A percentile compares a stretch with the other conserved stretches of the same genome.
phyloP scores from a whole-genome alignment of 208 protist species.

The Acanthamoeba culbertsoni region DNA sequence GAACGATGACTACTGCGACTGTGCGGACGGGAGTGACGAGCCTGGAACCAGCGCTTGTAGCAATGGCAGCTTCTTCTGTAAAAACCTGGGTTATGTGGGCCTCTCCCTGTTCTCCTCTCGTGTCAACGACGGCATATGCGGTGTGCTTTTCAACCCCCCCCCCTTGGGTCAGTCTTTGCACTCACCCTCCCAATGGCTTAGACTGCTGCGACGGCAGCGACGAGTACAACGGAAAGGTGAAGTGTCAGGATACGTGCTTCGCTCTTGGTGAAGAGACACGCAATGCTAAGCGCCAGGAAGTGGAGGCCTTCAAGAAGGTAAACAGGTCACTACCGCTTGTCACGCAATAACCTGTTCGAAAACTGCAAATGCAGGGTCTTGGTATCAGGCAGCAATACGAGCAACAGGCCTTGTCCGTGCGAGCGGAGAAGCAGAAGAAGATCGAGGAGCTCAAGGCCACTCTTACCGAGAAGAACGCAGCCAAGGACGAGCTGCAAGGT shows the following conservation, averaged over 20 bases:
- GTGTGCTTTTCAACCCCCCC: background rate
- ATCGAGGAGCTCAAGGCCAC: slow-evolving; percentile 9
- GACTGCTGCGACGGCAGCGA: slow-evolving; percentile 95
- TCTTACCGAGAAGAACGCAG: background rate
- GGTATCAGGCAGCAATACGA: background rate
- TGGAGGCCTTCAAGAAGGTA: slow-evolving; percentile 62
- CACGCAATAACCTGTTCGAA: background rate
- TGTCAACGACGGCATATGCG: slow-evolving; percentile 92
- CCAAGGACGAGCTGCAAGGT: background rate
- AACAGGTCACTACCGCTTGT: background rate
- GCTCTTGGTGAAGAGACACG: slow-evolving; percentile 53
- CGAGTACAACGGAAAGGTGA: slow-evolving; percentile 76
- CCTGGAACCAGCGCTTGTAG: slow-evolving; percentile 86
- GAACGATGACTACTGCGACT: slow-evolving; percentile 96
- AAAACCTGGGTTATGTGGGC: slow-evolving; percentile 80
- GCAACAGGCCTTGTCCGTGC: background rate
- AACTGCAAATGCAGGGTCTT: background rate
- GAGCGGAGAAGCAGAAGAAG: background rate
- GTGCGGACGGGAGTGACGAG: slow-evolving; percentile 93
- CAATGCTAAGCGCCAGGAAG: slow-evolving; percentile 10
- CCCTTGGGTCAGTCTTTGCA: slow-evolving; percentile 32
- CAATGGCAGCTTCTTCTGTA: slow-evolving; percentile 87
- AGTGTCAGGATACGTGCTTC: slow-evolving; percentile 84
- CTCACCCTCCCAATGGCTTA: background rate
- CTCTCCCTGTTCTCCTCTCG: slow-evolving; percentile 80